These are phyloP conservation scores for Lasiosphaeria hispida DNA, from an alignment of 495 filamentous ascomycete genomes.

Conservation along the genomic window DNA sequence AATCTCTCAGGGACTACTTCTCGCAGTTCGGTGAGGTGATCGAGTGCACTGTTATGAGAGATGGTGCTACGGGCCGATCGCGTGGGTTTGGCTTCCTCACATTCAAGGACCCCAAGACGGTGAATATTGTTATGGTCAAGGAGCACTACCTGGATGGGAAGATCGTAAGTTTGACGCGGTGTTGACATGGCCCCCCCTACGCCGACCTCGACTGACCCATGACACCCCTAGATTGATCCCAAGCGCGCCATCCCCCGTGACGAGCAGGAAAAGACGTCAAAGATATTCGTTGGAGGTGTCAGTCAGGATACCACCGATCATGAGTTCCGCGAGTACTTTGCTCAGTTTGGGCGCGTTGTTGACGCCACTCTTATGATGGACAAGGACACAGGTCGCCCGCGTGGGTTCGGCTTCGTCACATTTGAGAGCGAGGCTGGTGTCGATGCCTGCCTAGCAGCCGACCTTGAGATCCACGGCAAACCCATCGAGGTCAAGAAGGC, in stretches of 20 bases:
- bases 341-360: constrained; percentile 91
- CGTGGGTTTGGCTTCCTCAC: constrained; percentile 97
- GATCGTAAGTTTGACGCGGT: constrained; percentile 65
- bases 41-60: constrained; percentile 97
- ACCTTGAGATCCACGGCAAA: constrained; percentile 90
- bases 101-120: constrained; percentile 93
- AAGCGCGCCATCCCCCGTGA: constrained; percentile 97
- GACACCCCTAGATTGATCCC: constrained; percentile 74
- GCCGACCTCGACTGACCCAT: not conserved
- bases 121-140: constrained; percentile 99
- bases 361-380: constrained; percentile 99
- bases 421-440: constrained; percentile 96
- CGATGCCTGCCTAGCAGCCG: constrained; percentile 75
- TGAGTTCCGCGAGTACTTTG: constrained; percentile 95
- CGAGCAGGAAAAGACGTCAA: constrained; percentile 95
- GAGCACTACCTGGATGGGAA: constrained; percentile 98
- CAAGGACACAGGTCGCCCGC: constrained; percentile 92
- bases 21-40: constrained; percentile 96
- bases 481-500: constrained; percentile 98
- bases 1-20: constrained; percentile 97
- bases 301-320: constrained; percentile 94
- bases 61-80: constrained; percentile 88
- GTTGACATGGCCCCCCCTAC: not conserved
- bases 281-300: constrained; percentile 97
- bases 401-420: constrained; percentile 98